Base-by-base conservation (phyloP, 192 early-diverging fungal species). In the Entomortierella parvispora region DNA sequence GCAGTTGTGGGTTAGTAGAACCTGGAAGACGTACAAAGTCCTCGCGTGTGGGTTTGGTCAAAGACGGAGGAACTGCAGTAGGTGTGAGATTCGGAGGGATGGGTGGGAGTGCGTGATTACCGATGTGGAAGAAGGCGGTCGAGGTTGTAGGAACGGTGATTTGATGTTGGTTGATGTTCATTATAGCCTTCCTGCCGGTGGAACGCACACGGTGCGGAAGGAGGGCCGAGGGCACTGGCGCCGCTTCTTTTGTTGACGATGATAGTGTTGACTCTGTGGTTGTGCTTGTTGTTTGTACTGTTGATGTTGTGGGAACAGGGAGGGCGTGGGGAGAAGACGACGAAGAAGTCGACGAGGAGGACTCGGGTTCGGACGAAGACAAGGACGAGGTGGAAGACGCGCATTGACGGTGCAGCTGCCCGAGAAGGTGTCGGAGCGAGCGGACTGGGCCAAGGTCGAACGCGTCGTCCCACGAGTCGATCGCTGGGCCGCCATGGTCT, bases 401-500 rank as follows among this genome's bases (percentile, higher is more conserved):
- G 23, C 59, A 45, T 25, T 52, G 48, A 26, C 51, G 57, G 1
- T 49, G 63, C 34, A 76, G 65, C 26, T 68, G 65, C 26, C 66
- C 72, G n/a, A 76, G 48, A 25, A 76, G 60, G 22, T 55, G 64
- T 23, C 66, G 59, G 14, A 76, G 50, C 5, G 64, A 45, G 11
- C 58, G 58, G 23, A 47, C 40, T 22, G 60, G 25, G 40, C 60
- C 65, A 11, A 76, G 50, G 26, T 76, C 72, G 28, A 62, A 66
- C n/a, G 64, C 64, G 37, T 76, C 60, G 58, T 76, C 72, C 72
- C 72, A 76, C 17, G 52, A 23, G 20, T 76, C 72, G 17, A 67
- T 32, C 18, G 65, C 55, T n/a, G 54, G 58, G 17, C 26, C 20
- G 31, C 28, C 8, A 7, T 32, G 26, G 40, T 25, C 28, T n/a